Evolutionary conservation across 768 basidiomycete genomes (phyloP).

Genomic region (Auriculariales sp.): DNA sequence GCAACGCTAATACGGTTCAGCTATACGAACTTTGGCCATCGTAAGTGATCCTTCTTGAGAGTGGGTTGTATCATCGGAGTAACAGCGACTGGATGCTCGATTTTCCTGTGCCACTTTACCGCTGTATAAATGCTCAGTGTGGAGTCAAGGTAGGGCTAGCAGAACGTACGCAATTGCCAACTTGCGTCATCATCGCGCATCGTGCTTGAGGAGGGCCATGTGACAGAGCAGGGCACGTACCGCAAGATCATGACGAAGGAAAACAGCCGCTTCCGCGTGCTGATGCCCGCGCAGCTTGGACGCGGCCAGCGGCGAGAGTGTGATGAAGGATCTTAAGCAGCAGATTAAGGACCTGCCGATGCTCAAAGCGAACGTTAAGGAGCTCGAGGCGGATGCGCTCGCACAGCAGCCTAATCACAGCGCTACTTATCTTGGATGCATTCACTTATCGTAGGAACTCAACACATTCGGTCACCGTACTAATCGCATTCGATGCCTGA

Average conservation of each 20-base stretch:
- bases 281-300: conserved; percentile 80
- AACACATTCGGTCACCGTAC: conserved; percentile 23
- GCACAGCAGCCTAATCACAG: no score
- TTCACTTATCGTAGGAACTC: conserved; percentile 1
- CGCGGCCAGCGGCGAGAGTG: conserved; percentile 21
- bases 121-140: conserved; percentile 23
- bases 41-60: conserved; percentile 67
- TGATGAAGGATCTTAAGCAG: no score
- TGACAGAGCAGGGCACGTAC: conserved; percentile 68
- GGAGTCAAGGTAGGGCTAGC: background rate
- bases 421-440: no score
- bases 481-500: conserved; percentile 87
- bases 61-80: conserved; percentile 78
- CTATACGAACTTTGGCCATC: conserved; percentile 79
- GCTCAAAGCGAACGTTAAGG: conserved; percentile 72
- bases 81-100: conserved; percentile 81
- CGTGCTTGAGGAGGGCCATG: conserved; percentile 67
- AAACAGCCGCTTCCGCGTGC: conserved; percentile 74
- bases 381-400: no score
- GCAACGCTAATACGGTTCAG: conserved; percentile 82
- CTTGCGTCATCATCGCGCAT: conserved; percentile 70
- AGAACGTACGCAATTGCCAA: conserved; percentile 80
- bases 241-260: conserved; percentile 80
- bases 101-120: conserved; percentile 89
- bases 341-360: no score